phyloP scores from a whole-genome alignment of 2,329 filamentous ascomycete genomes.

The Epicoccum nigrum region DNA sequence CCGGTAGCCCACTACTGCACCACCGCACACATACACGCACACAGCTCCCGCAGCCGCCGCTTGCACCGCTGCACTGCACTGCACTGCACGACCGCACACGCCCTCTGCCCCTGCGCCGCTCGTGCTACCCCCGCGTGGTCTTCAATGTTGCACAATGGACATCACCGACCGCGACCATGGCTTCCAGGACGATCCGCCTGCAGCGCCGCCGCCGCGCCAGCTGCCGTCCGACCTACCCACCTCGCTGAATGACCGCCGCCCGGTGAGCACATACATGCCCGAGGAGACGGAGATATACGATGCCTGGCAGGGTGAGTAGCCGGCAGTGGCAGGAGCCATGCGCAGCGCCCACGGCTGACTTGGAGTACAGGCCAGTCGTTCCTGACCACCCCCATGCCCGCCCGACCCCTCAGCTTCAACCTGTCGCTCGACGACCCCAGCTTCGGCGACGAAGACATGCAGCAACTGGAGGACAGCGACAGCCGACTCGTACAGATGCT shows the following conservation, averaged over 20 bases:
- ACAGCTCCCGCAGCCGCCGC: too few relatives aligned
- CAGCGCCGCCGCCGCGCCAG: slow-evolving; percentile 50
- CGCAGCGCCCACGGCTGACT: neutral
- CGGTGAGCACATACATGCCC: slow-evolving; percentile 66
- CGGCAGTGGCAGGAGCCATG: neutral
- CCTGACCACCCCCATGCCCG: slow-evolving; percentile 81
- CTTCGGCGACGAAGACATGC: slow-evolving; percentile 70
- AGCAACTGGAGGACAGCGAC: slow-evolving; percentile 75
- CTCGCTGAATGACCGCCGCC: slow-evolving; percentile 85
- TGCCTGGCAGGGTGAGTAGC: slow-evolving; percentile 86
- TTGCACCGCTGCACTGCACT: neutral
- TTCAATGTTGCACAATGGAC: slow-evolving; percentile 46
- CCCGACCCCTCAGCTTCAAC: slow-evolving; percentile 85
- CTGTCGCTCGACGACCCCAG: slow-evolving; percentile 79
- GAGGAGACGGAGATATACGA: slow-evolving; percentile 97
- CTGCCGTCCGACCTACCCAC: slow-evolving; percentile 87
- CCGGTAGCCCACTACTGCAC: slow-evolving; percentile 1
- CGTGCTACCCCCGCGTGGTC: neutral
- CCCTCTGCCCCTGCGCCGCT: neutral
- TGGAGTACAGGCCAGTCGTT: slow-evolving; percentile 80
- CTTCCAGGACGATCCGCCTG: slow-evolving; percentile 42
- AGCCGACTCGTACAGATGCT: slow-evolving; percentile 93
- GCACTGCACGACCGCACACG: neutral
- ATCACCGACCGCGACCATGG: slow-evolving; percentile 43
- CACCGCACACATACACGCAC: neutral